Base-by-base conservation (phyloP, 129 eudicot species). In the Flaveria sonorensis region DNA sequence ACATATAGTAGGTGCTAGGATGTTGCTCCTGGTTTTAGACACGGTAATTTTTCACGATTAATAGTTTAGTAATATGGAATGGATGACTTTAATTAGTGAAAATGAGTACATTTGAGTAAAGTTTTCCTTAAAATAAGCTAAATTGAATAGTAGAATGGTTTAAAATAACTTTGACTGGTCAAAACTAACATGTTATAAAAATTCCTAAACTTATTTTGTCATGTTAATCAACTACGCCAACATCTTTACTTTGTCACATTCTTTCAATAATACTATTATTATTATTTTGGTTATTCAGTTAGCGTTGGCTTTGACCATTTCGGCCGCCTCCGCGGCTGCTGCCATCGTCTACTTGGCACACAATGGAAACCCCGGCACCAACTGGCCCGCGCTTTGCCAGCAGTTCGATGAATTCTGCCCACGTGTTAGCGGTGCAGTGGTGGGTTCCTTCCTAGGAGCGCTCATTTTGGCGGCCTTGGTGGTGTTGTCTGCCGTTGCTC, bases 331-430 rank as follows among this genome's bases (percentile, higher is more conserved):
- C 3, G 89, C 91, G 7, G 92, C 93, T n/a, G 92, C 96, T 5
- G 89, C 97, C 23, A 89, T 92, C 4, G 96, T 92, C 42, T 92
- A 89, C 87, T 81, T 92, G 74, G 93, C 96, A 1, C 97, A 89
- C 72, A 89, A 92, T 26, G 97, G 97, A 7, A 89, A 92, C 74
- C 51, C 87, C 0, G 81, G 63, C 81, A 81, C 91, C 1, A 89
- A 89, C 12, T 92, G 97, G 97, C 50, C 85, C 4, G 87, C 91
- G 2, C 91, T 92, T 36, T 89, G 97, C 60, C 88, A 89, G 16
- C 97, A 92, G 74, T 92, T 89, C 74, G 80, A 77, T 26, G 87
- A 83, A 60, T 92, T 89, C 64, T 92, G 97, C 75, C 87, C 86
- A 81, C 82, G 88, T 14, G 87, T 86, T 3, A 89, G 96, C 10